A percentile compares a stretch with the other conserved stretches of the same genome.
phyloP scores from a whole-genome alignment of 2,329 filamentous ascomycete genomes.

The Dactylellina parvicollis region DNA sequence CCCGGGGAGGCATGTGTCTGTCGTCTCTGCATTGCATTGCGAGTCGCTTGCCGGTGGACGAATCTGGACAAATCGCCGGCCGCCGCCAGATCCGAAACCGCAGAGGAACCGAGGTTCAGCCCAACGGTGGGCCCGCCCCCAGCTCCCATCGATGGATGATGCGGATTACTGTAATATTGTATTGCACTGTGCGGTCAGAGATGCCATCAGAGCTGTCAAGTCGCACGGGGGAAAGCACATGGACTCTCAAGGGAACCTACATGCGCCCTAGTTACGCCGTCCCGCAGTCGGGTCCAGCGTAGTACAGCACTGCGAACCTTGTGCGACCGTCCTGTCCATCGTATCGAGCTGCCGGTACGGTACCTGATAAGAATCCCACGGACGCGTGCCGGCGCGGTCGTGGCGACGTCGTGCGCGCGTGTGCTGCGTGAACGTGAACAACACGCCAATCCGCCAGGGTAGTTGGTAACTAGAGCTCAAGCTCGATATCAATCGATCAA shows the following conservation, averaged over 20 bases:
- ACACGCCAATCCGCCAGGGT: no score
- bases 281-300: no score
- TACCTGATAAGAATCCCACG: neutral
- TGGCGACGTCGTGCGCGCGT: neutral
- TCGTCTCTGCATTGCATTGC: neutral
- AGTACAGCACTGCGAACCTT: no score
- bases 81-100: constrained; percentile 21
- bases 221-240: no score
- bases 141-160: no score
- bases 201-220: no score
- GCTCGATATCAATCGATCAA: no score
- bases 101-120: constrained; percentile 25
- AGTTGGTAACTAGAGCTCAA: no score
- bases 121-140: constrained; percentile 20
- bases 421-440: neutral
- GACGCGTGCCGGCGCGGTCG: neutral
- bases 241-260: no score
- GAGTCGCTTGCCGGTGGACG: constrained; percentile 19
- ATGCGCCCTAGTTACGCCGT: no score
- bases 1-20: neutral
- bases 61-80: constrained; percentile 37
- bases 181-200: no score
- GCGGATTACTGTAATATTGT: no score
- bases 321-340: neutral
- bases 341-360: neutral